A percentile compares a stretch with the other conserved stretches of the same genome.
phyloP scores from a whole-genome alignment of 1,284 basidiomycete species.

The Peniophora sp. region DNA sequence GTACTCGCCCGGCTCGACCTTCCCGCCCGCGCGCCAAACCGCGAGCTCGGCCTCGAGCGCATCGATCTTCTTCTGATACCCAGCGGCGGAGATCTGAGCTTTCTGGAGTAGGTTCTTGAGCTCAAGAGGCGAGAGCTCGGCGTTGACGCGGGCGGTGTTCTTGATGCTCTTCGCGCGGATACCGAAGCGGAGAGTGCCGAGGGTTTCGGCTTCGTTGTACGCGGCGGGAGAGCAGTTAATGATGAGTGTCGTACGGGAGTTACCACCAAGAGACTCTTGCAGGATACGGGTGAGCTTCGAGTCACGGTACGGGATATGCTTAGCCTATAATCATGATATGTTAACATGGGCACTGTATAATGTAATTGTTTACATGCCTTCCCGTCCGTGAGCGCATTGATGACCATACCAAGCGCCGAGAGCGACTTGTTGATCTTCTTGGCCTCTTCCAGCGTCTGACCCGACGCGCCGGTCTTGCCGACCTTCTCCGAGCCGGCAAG shows the following conservation, averaged over 20 bases:
- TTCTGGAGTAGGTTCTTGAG: constrained; percentile 91
- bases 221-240: constrained; percentile 98
- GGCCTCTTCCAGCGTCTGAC: constrained; percentile 97
- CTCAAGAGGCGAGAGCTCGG: constrained; percentile 93
- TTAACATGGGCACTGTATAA: not conserved
- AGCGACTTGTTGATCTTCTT: constrained; percentile 99
- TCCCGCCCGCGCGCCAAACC: constrained; percentile 85
- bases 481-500: constrained; percentile 99
- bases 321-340: constrained; percentile 53
- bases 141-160: constrained; percentile 98
- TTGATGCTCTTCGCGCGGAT: constrained; percentile 99
- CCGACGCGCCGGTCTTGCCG: constrained; percentile 98
- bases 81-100: constrained; percentile 79
- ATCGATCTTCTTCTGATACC: constrained; percentile 83
- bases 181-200: constrained; percentile 97
- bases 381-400: constrained; percentile 95
- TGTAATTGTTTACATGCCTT: constrained; percentile 53
- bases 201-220: constrained; percentile 95
- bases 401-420: constrained; percentile 98
- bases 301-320: constrained; percentile 98
- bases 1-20: constrained; percentile 82
- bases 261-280: constrained; percentile 99
- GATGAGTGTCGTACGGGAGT: constrained; percentile 97
- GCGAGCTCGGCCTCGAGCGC: constrained; percentile 88
- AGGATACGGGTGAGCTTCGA: constrained; percentile 99